These are phyloP conservation scores for Pichia nakasei DNA, from an alignment of 805 yeast genomes.

Conservation along the genomic window DNA sequence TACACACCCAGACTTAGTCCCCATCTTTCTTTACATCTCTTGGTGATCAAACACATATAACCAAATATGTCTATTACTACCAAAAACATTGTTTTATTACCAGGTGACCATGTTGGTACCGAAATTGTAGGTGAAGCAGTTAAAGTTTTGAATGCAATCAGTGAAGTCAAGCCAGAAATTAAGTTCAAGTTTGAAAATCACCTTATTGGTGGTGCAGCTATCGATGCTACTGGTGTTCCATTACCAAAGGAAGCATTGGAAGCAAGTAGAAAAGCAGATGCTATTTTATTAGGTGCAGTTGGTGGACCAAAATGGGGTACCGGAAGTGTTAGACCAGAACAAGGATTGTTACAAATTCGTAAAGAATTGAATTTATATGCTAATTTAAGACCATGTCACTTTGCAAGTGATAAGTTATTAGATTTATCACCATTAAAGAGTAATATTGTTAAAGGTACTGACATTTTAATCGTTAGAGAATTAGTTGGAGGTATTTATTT, in stretches of 20 bases:
- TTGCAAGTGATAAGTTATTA: constrained; percentile 75
- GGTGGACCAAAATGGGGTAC: constrained; percentile 99
- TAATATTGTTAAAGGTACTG: constrained; percentile 81
- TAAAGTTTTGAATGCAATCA: constrained; percentile 78
- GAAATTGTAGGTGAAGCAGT: constrained; percentile 88
- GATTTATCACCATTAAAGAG: constrained; percentile 83
- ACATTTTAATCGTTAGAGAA: constrained; percentile 90
- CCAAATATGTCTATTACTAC: constrained; percentile 1
- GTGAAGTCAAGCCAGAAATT: constrained; percentile 44
- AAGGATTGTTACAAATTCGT: constrained; percentile 88
- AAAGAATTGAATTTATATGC: constrained; percentile 93
- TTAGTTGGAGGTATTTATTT: constrained; percentile 97
- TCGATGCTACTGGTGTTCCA: constrained; percentile 93
- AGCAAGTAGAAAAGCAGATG: constrained; percentile 82
- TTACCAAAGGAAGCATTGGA: constrained; percentile 76
- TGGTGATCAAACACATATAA: too few species aligned
- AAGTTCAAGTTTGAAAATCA: constrained; percentile 74
- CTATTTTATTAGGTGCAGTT: constrained; percentile 95
- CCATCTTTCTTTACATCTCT: too few species aligned
- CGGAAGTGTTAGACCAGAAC: constrained; percentile 93
- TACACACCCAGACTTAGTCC: too few species aligned
- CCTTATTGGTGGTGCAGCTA: constrained; percentile 96
- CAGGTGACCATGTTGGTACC: constrained; percentile 96
- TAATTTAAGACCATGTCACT: constrained; percentile 93
- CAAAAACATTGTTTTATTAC: constrained; percentile 77